phyloP scores from a whole-genome alignment of 192 early-diverging fungal species.

The Coemansia sp. region DNA sequence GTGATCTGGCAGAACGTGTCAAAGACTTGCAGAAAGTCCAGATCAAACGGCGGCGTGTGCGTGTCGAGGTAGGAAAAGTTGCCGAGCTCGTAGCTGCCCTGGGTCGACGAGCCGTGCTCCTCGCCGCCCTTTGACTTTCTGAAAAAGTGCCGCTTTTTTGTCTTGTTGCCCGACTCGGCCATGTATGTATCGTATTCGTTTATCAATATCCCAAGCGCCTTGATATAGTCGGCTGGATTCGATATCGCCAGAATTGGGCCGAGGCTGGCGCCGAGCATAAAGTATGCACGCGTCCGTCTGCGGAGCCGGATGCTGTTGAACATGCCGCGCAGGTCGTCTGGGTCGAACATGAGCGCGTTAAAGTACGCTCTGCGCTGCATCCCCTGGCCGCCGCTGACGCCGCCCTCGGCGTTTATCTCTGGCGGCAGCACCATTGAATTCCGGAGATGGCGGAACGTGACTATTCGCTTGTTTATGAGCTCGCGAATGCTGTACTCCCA shows the following conservation, averaged over 20 bases:
- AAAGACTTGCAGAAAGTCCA: constrained; percentile 68
- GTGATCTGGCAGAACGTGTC: constrained; percentile 65
- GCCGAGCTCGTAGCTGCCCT: constrained; percentile 35
- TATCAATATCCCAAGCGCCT: constrained; percentile 60
- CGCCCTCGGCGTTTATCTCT: constrained; percentile 13
- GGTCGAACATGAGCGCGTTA: constrained; percentile 45
- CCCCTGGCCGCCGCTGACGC: constrained; percentile 1
- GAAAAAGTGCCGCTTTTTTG: constrained; percentile 49
- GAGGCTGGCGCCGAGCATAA: constrained; percentile 63
- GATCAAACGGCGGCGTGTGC: constrained; percentile 59
- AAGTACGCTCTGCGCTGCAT: constrained; percentile 46
- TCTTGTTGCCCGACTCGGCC: constrained; percentile 43
- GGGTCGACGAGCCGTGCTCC: constrained; percentile 30
- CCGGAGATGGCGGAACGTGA: constrained; percentile 52
- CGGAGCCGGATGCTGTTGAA: constrained; percentile 49
- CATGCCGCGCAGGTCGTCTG: constrained; percentile 43
- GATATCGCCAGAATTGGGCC: constrained; percentile 64
- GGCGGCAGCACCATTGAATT: constrained; percentile 43
- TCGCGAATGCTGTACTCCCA: constrained; percentile 54
- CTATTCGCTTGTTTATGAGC: constrained; percentile 51
- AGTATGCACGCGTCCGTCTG: constrained; percentile 59
- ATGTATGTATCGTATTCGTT: constrained; percentile 57
- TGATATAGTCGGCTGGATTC: constrained; percentile 62
- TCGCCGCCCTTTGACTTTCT: constrained; percentile 46
- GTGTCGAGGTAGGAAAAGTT: constrained; percentile 53